Conservation (phyloP, 257 asterid species). For the Asclepias syriaca region DNA sequence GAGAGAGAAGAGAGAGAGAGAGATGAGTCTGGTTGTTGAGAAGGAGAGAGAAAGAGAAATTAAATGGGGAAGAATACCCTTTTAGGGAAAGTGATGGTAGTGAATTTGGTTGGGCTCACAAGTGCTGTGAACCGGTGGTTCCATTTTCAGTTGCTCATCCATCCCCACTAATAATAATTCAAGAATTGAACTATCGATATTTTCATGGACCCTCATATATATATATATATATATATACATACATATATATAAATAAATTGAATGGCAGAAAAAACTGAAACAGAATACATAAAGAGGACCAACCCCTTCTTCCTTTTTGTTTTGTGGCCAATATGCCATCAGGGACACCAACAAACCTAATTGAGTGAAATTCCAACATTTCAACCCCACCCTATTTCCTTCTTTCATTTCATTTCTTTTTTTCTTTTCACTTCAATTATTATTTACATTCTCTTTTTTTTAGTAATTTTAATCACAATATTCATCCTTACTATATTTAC, state of each 20-base stretch:
- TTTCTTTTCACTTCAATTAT: background rate
- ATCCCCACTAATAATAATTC: conserved; percentile 10
- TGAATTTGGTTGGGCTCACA: conserved; percentile 13
- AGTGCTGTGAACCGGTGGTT: conserved; percentile 20
- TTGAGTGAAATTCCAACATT: background rate
- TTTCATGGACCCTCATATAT: conserved; percentile 2
- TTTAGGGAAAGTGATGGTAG: conserved; percentile 21
- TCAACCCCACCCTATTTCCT: background rate
- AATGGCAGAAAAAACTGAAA: background rate
- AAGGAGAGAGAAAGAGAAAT: background rate
- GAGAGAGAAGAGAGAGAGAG: too few relatives aligned
- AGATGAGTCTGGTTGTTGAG: too few relatives aligned
- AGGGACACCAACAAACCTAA: background rate
- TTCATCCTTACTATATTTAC: too few relatives aligned
- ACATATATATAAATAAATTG: too few relatives aligned
- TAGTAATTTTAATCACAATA: too few relatives aligned
- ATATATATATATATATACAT: too few relatives aligned
- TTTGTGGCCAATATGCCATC: background rate
- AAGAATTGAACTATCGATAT: conserved; percentile 9
- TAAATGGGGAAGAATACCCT: background rate
- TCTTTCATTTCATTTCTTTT: too few relatives aligned
- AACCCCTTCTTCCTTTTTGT: background rate
- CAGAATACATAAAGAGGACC: background rate
- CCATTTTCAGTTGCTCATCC: conserved; percentile 1
- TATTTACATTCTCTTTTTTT: too few relatives aligned